Evolutionary conservation across 331 rosid species (phyloP).

Genomic region (Rhamnella rubrinervis): DNA sequence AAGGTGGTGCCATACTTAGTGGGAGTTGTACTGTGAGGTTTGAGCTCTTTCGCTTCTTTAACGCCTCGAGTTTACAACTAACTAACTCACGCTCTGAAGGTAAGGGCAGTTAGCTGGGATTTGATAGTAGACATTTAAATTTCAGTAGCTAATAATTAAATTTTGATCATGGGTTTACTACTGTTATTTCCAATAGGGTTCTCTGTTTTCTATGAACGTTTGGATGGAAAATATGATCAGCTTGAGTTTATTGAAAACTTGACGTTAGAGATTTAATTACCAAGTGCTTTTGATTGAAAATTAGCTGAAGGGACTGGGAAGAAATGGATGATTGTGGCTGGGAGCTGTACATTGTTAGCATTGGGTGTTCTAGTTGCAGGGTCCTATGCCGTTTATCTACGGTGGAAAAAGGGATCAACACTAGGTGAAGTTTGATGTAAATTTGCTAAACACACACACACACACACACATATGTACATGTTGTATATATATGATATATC

Average conservation of each 20-base stretch:
- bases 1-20: slow-evolving; percentile 2
- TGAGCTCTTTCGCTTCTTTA: slow-evolving; percentile 26
- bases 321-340: slow-evolving; percentile 13
- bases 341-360: background rate
- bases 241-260: background rate
- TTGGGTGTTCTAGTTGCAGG: background rate
- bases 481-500: background rate
- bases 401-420: background rate
- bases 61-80: background rate
- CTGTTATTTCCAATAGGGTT: background rate
- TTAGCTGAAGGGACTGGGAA: background rate
- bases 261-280: background rate
- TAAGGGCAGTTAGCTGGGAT: background rate
- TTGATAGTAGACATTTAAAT: too few relatives aligned
- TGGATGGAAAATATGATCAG: too few relatives aligned
- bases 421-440: slow-evolving; percentile 1
- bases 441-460: too few relatives aligned
- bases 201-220: background rate
- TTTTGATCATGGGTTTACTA: too few relatives aligned
- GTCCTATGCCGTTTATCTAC: slow-evolving; percentile 7
- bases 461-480: background rate
- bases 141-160: too few relatives aligned
- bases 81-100: background rate
- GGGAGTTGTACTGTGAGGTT: slow-evolving; percentile 22
- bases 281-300: background rate